Evolutionary conservation across 164 flowering plant species (phyloP), one percentile per base, ranked within the genome.

Genomic region (Berberis thunbergii): DNA sequence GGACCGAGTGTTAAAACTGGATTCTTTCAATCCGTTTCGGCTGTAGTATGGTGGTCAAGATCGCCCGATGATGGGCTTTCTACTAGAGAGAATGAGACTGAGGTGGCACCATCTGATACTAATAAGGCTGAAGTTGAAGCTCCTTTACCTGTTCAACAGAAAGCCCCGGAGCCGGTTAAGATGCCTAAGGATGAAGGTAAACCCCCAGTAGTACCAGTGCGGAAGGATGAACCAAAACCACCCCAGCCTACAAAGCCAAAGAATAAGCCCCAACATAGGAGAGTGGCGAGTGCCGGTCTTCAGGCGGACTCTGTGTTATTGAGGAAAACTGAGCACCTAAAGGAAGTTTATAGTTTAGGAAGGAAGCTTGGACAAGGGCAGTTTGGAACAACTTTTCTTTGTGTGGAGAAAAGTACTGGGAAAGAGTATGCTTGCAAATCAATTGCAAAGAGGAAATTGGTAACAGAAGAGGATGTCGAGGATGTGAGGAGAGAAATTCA

Each of bases 401-500:
- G 89, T 52, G 62, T 74, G 45, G 97, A 88, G 72, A 88, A 77
- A 64, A 69, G 62, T 40, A 84, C 88, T 0, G 86, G 88, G 7
- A 83, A 80, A 66, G 75, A 83, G 62, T 85, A 73, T 64, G 97
- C 96, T 40, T 91, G 97, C 77, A 91, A 91, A 63, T 91, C 97
- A 2, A 83, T 91, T 44, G 81, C 88, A 1, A 91, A 91, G 70
- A 83, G 90, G 74, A 91, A 85, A 60, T 44, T 91, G 67, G 8
- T 67, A 44, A 76, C 82, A 0, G 58, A 62, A 42, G 94, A 86
- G 9, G 97, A 91, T 69, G 84, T 88, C n/a, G 91, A 86, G 26
- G 97, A 88, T 72, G 96, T 91, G 43, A 83, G 91, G 69, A 82
- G 94, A 70, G 97, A 91, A 66, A 83, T 91, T 63, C 85, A 88